phyloP scores from a whole-genome alignment of 352 stramenopile species.

The Phytophthora ramorum region DNA sequence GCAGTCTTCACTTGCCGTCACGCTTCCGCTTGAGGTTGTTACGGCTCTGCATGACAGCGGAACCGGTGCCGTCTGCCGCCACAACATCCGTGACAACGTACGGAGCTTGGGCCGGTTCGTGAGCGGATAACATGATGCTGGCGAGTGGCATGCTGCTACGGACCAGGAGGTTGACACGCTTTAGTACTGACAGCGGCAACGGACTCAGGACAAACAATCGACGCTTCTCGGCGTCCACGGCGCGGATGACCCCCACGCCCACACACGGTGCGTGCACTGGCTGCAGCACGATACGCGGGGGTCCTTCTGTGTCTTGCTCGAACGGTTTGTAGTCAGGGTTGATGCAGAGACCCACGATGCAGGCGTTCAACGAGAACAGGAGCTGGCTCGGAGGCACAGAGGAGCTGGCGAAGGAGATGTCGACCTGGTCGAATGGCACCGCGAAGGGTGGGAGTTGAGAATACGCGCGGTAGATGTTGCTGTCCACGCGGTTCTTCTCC shows the following conservation, averaged over 20 bases:
- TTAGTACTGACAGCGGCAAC: conserved; percentile 53
- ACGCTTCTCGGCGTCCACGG: conserved; percentile 57
- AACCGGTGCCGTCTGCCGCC: conserved; percentile 74
- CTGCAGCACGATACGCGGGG: conserved; percentile 65
- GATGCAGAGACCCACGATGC: conserved; percentile 78
- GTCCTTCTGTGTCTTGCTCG: conserved; percentile 25
- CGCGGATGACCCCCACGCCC: conserved; percentile 71
- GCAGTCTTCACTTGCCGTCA: conserved; percentile 45
- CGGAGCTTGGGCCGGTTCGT: conserved; percentile 49
- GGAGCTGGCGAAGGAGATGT: conserved; percentile 63
- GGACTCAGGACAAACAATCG: conserved; percentile 76
- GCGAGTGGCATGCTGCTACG: conserved; percentile 71
- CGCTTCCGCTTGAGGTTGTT: conserved; percentile 91
- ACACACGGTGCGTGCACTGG: conserved; percentile 67
- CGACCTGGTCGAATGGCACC: conserved; percentile 65
- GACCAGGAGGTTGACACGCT: conserved; percentile 78
- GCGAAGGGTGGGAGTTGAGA: conserved; percentile 48
- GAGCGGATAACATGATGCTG: conserved; percentile 58
- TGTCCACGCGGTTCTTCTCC: conserved; percentile 71
- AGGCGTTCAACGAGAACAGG: conserved; percentile 75
- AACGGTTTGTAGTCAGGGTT: conserved; percentile 48
- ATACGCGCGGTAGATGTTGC: conserved; percentile 64
- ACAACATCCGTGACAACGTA: conserved; percentile 81
- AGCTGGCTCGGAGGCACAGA: conserved; percentile 79
- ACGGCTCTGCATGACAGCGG: conserved; percentile 82